Percentiles rank a stretch among this genome's conserved stretches.
These are phyloP conservation scores for Arthrobotrys sinensis DNA, from an alignment of 2,329 filamentous ascomycete species.

Conservation along the genomic window DNA sequence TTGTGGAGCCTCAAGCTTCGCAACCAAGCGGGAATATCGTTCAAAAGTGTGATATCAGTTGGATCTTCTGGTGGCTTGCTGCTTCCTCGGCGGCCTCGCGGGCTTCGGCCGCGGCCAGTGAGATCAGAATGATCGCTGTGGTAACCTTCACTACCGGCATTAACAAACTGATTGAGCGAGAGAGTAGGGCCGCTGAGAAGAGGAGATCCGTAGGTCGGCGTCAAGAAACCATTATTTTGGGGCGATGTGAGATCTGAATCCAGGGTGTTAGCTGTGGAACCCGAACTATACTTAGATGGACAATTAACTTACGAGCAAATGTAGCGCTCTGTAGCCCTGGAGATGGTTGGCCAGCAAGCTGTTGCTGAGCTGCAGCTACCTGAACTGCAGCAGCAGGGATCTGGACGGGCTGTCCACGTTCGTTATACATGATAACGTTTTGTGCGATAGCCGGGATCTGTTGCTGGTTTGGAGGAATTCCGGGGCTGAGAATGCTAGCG, in stretches of 20 bases:
- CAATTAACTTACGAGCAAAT: slow-evolving; percentile 66
- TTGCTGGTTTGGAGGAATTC: slow-evolving; percentile 72
- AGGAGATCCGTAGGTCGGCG: slow-evolving; percentile 82
- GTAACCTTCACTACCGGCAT: slow-evolving; percentile 82
- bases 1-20: slow-evolving; percentile 95
- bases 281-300: slow-evolving; percentile 80
- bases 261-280: slow-evolving; percentile 78
- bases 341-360: slow-evolving; percentile 57
- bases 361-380: slow-evolving; percentile 63
- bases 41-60: slow-evolving; percentile 87
- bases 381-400: slow-evolving; percentile 64
- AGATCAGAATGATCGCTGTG: slow-evolving; percentile 95
- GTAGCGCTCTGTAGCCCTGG: slow-evolving; percentile 49
- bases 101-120: slow-evolving; percentile 84
- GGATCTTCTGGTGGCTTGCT: slow-evolving; percentile 98
- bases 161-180: slow-evolving; percentile 56
- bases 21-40: slow-evolving; percentile 97
- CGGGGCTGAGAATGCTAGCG: slow-evolving; percentile 63
- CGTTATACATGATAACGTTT: slow-evolving; percentile 94
- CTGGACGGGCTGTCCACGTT: slow-evolving; percentile 79
- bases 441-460: slow-evolving; percentile 78
- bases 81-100: slow-evolving; percentile 90
- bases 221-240: slow-evolving; percentile 93
- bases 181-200: slow-evolving; percentile 71
- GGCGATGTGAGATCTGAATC: slow-evolving; percentile 81